Evolutionary conservation across 768 basidiomycete genomes (phyloP).

Genomic region (Boletus coccyginus): DNA sequence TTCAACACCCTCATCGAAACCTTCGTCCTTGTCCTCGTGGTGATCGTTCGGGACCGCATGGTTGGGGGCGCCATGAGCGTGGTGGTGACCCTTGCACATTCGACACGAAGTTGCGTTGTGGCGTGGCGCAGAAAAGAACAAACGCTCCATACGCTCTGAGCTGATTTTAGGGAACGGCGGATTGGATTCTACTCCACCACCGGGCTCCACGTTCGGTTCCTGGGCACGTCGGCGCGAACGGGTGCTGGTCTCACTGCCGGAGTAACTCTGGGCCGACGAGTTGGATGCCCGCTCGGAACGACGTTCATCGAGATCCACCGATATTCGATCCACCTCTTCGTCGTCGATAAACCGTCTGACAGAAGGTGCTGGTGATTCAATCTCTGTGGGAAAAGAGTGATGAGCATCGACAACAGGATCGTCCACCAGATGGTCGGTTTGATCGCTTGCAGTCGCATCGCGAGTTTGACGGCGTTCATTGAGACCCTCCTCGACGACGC

Average conservation of each 20-base stretch:
- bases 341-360: slow-evolving; percentile 46
- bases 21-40: slow-evolving; percentile 14
- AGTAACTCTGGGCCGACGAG: slow-evolving; percentile 21
- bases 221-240: neutral
- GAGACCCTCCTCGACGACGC: slow-evolving; percentile 84
- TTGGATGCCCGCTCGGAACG: slow-evolving; percentile 47
- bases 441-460: slow-evolving; percentile 33
- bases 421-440: slow-evolving; percentile 1
- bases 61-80: slow-evolving; percentile 34
- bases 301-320: slow-evolving; percentile 64
- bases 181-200: slow-evolving; percentile 27
- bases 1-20: slow-evolving; percentile 12
- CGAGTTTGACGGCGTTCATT: slow-evolving; percentile 62
- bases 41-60: neutral
- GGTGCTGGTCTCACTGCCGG: neutral
- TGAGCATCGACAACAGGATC: neutral
- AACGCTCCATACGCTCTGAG: slow-evolving; percentile 68
- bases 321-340: slow-evolving; percentile 61
- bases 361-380: slow-evolving; percentile 7
- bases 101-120: slow-evolving; percentile 69
- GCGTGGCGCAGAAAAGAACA: slow-evolving; percentile 79
- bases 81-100: slow-evolving; percentile 54
- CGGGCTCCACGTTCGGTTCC: slow-evolving; percentile 6
- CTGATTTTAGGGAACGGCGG: slow-evolving; percentile 82
- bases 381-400: neutral